Evolutionary conservation across 768 basidiomycete genomes (phyloP), one percentile per base, ranked within the genome.

Genomic region (Boletus sensibilis): DNA sequence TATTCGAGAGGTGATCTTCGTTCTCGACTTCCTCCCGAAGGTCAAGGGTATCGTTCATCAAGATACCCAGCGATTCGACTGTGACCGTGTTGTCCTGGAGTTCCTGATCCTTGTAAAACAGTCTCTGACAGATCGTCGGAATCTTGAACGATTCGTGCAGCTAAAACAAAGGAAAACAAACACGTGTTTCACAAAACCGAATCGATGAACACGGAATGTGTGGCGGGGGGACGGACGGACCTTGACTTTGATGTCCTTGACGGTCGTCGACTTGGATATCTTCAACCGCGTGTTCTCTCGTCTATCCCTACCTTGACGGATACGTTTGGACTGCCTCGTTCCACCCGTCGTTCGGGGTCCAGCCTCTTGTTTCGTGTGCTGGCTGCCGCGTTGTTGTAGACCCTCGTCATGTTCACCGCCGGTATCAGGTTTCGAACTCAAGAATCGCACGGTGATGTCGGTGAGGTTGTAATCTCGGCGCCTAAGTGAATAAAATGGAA

Each of bases 241-340:
- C 77, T 82, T 78, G 52, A 89, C 66, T 70, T 92, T 92, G 63
- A 93, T 82, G 16, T 92, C 90, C 68, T 87, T 91, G 49, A 94
- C 79, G 0, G 87, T 85, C 59, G 82, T 90, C 31, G 72, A 67
- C 68, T 89, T 92, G 42, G 76, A 74, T 43, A 93, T 78, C 12
- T 73, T 78, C 47, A 90, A 65, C 60, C 72, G 80, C 55, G 77
- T 78, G 59, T 75, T 73, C 62, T 81, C 80, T 9, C 77, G 80
- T 27, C 75, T 67, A 52, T 82, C 78, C 66, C 80, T 80, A 16
- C 76, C 77, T 63, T 82, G 78, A 43, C 84, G 84, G 43, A 92
- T 76, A 20, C 91, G 86, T 63, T 81, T 84, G 20, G 91, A 92
- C 55, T 90, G 87, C 60, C 87, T 79, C 55, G 76, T 69, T 47